Evolutionary conservation across 768 basidiomycete species (phyloP).

Genomic region (Pholiota conissans): DNA sequence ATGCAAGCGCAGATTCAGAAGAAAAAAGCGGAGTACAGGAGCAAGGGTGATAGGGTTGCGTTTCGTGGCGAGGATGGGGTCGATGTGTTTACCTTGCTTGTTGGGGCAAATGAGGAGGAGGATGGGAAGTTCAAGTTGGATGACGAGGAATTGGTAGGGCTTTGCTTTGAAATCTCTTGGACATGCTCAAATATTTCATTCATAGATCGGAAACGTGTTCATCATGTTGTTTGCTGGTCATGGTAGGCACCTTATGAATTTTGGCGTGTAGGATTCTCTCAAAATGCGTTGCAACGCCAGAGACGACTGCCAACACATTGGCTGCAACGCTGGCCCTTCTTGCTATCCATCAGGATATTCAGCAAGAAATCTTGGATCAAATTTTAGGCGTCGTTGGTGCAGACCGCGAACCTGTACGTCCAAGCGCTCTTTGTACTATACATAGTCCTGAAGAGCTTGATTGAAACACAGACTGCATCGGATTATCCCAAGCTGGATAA

Average conservation of each 20-base stretch:
- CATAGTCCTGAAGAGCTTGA: background rate
- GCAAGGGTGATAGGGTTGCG: slow-evolving; percentile 9
- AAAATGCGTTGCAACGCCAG: too few relatives aligned
- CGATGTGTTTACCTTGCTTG: slow-evolving; percentile 5
- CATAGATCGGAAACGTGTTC: slow-evolving; percentile 6
- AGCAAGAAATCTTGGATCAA: slow-evolving; percentile 47
- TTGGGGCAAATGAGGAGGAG: slow-evolving; percentile 4
- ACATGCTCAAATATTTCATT: background rate
- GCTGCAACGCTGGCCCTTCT: slow-evolving; percentile 48
- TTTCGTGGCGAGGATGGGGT: too few relatives aligned
- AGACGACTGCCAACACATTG: slow-evolving; percentile 52
- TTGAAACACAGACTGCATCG: slow-evolving; percentile 30
- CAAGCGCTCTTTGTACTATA: background rate
- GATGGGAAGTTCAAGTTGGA: slow-evolving; percentile 1
- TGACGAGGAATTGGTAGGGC: background rate
- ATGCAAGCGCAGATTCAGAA: slow-evolving; percentile 36
- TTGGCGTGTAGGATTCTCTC: too few relatives aligned
- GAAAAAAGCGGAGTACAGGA: slow-evolving; percentile 24
- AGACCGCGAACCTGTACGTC: slow-evolving; percentile 20
- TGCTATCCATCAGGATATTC: slow-evolving; percentile 43
- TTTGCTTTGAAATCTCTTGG: background rate
- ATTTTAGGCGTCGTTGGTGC: slow-evolving; percentile 38
- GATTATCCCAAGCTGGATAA: slow-evolving; percentile 42
- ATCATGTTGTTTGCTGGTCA: slow-evolving; percentile 53
- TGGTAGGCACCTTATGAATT: background rate